Base-by-base conservation (phyloP, 2,329 filamentous ascomycete genomes). In the Cercospora canescens region DNA sequence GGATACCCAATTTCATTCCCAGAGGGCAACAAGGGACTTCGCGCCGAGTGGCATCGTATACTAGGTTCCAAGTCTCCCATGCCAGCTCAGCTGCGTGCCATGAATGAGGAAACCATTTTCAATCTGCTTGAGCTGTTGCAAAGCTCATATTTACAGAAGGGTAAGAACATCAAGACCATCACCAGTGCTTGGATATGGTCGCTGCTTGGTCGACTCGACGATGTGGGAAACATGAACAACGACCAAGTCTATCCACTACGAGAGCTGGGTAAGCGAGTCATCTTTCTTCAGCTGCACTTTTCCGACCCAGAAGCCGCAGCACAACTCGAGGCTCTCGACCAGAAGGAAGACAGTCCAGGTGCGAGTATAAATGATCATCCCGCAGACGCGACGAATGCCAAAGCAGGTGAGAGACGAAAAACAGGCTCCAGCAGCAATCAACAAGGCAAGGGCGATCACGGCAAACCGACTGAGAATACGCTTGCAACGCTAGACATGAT, bases 101-200 rank as follows among this genome's bases (percentile, higher is more conserved):
- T 88, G 83, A 84, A 88, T 73, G 89, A 90, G 70, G 83, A 86
- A 16, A 87, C 86, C 52, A 85, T 91, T 2, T 80, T 94, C 58
- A 84, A 86, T 37, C 82, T 94, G 34, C 76, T 97, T 41, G 84
- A 86, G 41, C 79, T 85, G 28, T 82, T 94, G 60, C 80, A 80
- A 37, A 76, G 79, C 9, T 73, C 91, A n/a, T 87, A 91, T 60
- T 84, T 90, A 61, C 85, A 84, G 54, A 85, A 84, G 58, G 86
- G 85, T n/a, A 79, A 82, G 24, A 83, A 85, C 32, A 81, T 93
- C 32, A 83, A 87, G 28, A 85, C 87, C 72, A 86, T 89, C 56
- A 88, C 91, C 4, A 93, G 92, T 66, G 85, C 88, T 16, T 98
- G 94, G 94, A 82, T 92, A 4, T 97, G 93, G 94, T 89, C 90